A percentile compares a stretch with the other conserved stretches of the same genome.
Conservation (phyloP, 805 yeast genomes). For the Metschnikowia baotianmanensis region DNA sequence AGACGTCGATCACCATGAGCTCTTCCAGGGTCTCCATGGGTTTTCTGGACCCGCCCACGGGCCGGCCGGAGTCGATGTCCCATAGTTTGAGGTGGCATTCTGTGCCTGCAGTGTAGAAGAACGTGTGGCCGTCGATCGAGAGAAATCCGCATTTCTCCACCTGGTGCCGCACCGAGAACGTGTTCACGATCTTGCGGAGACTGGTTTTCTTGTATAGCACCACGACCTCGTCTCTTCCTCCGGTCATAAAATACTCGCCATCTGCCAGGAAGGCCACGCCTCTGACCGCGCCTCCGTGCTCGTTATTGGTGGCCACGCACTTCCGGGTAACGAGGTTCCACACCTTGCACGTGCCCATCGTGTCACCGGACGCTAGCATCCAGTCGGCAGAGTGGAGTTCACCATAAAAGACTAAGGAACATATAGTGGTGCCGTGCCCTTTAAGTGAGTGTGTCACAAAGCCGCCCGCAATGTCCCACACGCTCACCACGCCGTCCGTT, state of each 20-base stretch:
- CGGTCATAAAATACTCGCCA: constrained; percentile 63
- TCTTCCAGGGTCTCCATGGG: constrained; percentile 70
- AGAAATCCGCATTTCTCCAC: constrained; percentile 70
- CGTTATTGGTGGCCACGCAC: constrained; percentile 58
- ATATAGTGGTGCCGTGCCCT: constrained; percentile 90
- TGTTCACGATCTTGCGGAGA: constrained; percentile 52
- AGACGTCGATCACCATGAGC: constrained; percentile 61
- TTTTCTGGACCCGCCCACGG: constrained; percentile 43
- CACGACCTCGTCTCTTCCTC: constrained; percentile 85
- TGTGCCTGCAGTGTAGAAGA: constrained; percentile 75
- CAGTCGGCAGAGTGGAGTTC: constrained; percentile 63
- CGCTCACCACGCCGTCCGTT: constrained; percentile 87
- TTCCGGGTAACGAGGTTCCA: constrained; percentile 76
- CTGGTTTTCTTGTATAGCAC: constrained; percentile 54
- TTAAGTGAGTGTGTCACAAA: constrained; percentile 84
- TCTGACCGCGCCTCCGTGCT: constrained; percentile 83
- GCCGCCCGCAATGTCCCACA: constrained; percentile 89
- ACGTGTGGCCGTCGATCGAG: constrained; percentile 25
- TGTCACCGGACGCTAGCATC: constrained; percentile 74
- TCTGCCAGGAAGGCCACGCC: constrained; percentile 64
- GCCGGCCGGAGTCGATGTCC: constrained; percentile 49
- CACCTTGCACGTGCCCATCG: constrained; percentile 52
- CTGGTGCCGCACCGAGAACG: constrained; percentile 71
- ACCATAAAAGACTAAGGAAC: constrained; percentile 73
- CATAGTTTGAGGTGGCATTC: constrained; percentile 67